Conservation (phyloP, 2,329 filamentous ascomycete species). For the Hypoxylon sp. region DNA sequence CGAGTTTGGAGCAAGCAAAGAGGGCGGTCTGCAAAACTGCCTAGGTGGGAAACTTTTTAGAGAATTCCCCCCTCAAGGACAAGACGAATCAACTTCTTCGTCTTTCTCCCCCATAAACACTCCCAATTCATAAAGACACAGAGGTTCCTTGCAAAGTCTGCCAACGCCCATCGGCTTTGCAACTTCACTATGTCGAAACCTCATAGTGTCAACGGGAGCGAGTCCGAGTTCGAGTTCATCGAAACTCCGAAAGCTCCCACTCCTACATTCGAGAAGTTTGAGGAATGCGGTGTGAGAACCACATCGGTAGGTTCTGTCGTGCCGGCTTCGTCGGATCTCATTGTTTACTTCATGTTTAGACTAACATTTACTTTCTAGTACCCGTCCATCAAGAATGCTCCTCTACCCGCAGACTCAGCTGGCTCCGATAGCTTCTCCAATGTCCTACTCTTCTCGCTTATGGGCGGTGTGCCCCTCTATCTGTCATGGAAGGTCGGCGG, state of each 20-base stretch:
- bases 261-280: constrained; percentile 65
- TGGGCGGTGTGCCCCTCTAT: constrained; percentile 82
- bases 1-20: constrained; percentile 35
- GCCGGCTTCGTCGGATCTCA: constrained; percentile 11
- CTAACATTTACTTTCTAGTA: constrained; percentile 68
- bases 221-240: constrained; percentile 76
- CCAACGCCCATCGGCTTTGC: constrained; percentile 46
- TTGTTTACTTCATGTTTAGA: background rate
- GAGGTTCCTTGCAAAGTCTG: constrained; percentile 38
- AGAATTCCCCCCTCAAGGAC: constrained; percentile 24
- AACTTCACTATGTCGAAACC: constrained; percentile 64
- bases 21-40: constrained; percentile 48
- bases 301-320: constrained; percentile 63
- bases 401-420: constrained; percentile 89
- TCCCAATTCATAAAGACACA: constrained; percentile 26
- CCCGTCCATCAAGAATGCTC: constrained; percentile 92
- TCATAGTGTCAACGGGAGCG: constrained; percentile 64
- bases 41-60: constrained; percentile 36
- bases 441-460: constrained; percentile 77
- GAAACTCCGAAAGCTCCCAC: constrained; percentile 68
- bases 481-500: constrained; percentile 87
- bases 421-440: constrained; percentile 92
- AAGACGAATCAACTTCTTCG: constrained; percentile 34
- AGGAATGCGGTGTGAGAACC: constrained; percentile 70
- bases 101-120: constrained; percentile 42